These are phyloP conservation scores for Erodium trifolium DNA, from an alignment of 441 rosid species.

Conservation along the genomic window DNA sequence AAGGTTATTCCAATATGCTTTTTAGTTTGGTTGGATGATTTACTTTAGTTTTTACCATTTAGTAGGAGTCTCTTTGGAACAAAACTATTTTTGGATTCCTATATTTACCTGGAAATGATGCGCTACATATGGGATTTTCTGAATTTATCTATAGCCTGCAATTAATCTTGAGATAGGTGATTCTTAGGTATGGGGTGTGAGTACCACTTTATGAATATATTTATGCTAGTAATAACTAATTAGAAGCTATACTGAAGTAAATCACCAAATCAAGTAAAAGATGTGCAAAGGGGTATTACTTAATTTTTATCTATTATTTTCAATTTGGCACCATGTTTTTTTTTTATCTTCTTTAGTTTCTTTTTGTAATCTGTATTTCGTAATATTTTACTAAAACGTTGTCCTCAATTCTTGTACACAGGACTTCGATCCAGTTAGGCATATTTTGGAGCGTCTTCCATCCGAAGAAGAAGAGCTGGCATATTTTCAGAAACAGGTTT, in stretches of 20 bases:
- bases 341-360: background rate
- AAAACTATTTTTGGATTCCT: background rate
- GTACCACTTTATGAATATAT: background rate
- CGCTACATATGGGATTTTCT: background rate
- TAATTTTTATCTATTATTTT: background rate
- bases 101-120: background rate
- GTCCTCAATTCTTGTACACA: slow-evolving; percentile 23
- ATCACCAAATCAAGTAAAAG: background rate
- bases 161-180: background rate
- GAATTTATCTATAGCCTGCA: background rate
- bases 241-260: background rate
- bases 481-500: slow-evolving; percentile 84
- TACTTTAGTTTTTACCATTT: background rate
- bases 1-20: slow-evolving; percentile 4
- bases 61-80: background rate
- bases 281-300: background rate
- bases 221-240: background rate
- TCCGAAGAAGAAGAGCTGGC: slow-evolving; percentile 53
- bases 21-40: background rate
- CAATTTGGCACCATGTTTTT: background rate
- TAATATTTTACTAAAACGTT: background rate
- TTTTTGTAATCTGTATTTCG: slow-evolving; percentile 5
- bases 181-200: slow-evolving; percentile 1
- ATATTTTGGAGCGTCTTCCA: slow-evolving; percentile 70
- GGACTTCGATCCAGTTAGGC: slow-evolving; percentile 82